Evolutionary conservation across 192 early-diverging fungal species (phyloP), one percentile per base, ranked within the genome.

Genomic region (Coemansia sp.): DNA sequence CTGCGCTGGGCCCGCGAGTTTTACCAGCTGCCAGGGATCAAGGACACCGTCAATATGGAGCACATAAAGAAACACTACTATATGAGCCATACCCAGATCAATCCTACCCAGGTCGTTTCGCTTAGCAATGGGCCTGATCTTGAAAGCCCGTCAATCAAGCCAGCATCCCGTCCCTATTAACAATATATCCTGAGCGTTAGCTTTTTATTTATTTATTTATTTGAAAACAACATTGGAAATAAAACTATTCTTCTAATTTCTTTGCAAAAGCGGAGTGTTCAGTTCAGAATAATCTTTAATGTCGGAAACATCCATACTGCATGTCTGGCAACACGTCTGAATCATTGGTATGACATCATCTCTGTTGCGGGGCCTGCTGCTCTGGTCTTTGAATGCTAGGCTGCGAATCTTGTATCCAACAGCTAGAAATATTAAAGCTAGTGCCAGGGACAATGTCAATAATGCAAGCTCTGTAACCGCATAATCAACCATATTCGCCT

Each of bases 21-120:
- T 57, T 96, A 95, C 77, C 93, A 96, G 81, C 86, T 91, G 57
- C 89, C 90, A 9, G 87, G 81, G 32, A 78, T 97, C 65, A 80
- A 78, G 6, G 89, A 91, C 21, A 97, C 97, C 5, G 90, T 98
- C 43, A 90, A 97, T 80, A 91, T 98, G 92, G 85, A 90, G 59
- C 97, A 99, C 73, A 98, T 98, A 87, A 99, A 98, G 80, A 63
- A 84, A 16, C 96, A 98, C 72, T 99, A 99, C 74, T 98, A 93
- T 73, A 84, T 87, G 85, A 89, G 87, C 54, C 96, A 97, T 73
- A 81, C 80, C 8, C 90, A 97, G 80, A 97, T 99, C 82, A 99
- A 99, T 77, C 97, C 97, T 4, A 87, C 78, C 32, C 85, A 87
- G 51, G 74, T 99, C 45, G 90, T 96, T 13, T 93, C 94, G 15